Evolutionary conservation across 2,329 filamentous ascomycete genomes (phyloP).

Genomic region (Trichoderma hamatum): DNA sequence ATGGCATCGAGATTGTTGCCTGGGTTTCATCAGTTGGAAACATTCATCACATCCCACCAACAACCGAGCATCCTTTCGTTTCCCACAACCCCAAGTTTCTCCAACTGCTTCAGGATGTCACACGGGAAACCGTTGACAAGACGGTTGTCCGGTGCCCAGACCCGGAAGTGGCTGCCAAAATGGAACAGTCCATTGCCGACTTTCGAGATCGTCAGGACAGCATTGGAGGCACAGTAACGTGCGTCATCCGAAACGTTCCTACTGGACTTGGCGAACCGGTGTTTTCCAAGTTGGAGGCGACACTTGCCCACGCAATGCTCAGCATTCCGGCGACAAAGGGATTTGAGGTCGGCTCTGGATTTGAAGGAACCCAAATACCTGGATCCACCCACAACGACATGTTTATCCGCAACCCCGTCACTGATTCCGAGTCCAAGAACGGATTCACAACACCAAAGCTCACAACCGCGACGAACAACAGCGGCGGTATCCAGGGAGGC

Average conservation of each 20-base stretch:
- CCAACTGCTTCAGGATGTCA: not conserved
- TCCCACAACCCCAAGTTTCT: slow-evolving; percentile 3
- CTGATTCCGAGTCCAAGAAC: slow-evolving; percentile 37
- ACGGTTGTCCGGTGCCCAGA: not conserved
- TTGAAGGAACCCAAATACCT: slow-evolving; percentile 80
- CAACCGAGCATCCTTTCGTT: not conserved
- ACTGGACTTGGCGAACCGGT: slow-evolving; percentile 87
- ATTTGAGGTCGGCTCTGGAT: slow-evolving; percentile 94
- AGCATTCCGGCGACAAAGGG: slow-evolving; percentile 94
- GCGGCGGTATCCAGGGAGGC: slow-evolving; percentile 90
- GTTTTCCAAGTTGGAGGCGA: slow-evolving; percentile 94
- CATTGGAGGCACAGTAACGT: slow-evolving; percentile 93
- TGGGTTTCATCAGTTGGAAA: slow-evolving; percentile 84
- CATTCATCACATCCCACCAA: slow-evolving; percentile 30
- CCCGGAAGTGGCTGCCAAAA: slow-evolving; percentile 57
- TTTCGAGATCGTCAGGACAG: slow-evolving; percentile 81
- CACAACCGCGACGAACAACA: slow-evolving; percentile 78
- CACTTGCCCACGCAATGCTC: slow-evolving; percentile 90
- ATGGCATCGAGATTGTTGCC: slow-evolving; percentile 88
- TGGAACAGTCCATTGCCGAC: slow-evolving; percentile 78
- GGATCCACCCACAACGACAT: slow-evolving; percentile 93
- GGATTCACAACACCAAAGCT: slow-evolving; percentile 46
- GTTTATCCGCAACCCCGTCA: slow-evolving; percentile 46
- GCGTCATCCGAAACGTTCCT: slow-evolving; percentile 85
- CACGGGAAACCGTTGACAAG: slow-evolving; percentile 4